A percentile compares a stretch with the other conserved stretches of the same genome.
phyloP scores from a whole-genome alignment of 2,329 filamentous ascomycete species.

The Trichophyton verrucosum region DNA sequence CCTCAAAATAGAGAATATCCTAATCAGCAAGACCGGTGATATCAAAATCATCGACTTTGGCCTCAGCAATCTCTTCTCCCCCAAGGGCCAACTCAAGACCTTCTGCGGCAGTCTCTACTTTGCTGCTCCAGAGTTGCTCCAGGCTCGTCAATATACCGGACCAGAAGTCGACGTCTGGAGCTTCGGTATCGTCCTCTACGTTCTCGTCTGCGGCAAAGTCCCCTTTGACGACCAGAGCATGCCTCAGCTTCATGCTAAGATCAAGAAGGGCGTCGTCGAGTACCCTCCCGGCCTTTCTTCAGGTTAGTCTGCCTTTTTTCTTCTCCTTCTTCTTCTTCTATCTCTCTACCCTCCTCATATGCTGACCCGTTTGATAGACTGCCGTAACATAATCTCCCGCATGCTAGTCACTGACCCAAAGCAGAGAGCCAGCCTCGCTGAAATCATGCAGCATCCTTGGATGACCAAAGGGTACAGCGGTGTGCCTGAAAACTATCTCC shows the following conservation, averaged over 20 bases:
- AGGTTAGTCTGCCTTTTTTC: constrained; percentile 45
- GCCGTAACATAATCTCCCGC: constrained; percentile 77
- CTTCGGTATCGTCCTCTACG: constrained; percentile 95
- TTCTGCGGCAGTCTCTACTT: constrained; percentile 98
- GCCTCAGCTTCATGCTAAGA: constrained; percentile 95
- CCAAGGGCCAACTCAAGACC: constrained; percentile 74
- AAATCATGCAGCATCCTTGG: constrained; percentile 94
- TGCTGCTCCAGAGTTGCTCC: constrained; percentile 84
- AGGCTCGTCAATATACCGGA: constrained; percentile 86
- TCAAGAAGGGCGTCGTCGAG: constrained; percentile 92
- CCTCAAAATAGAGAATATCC: constrained; percentile 96
- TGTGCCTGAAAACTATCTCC: constrained; percentile 80
- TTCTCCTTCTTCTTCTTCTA: constrained; percentile 25
- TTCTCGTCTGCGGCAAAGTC: constrained; percentile 92
- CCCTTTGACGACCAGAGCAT: constrained; percentile 99
- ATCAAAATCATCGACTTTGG: constrained; percentile 99
- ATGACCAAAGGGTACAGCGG: constrained; percentile 82
- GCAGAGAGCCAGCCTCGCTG: constrained; percentile 70
- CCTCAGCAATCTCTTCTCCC: constrained; percentile 88
- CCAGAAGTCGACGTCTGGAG: constrained; percentile 98
- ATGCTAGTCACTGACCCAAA: constrained; percentile 94
- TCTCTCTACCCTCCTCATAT: not conserved
- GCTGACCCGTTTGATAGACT: constrained; percentile 48
- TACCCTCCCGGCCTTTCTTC: constrained; percentile 87
- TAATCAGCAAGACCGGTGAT: constrained; percentile 97